phyloP scores from a whole-genome alignment of 129 eudicot genomes.

The Chrysanthemum lavandulifolium region DNA sequence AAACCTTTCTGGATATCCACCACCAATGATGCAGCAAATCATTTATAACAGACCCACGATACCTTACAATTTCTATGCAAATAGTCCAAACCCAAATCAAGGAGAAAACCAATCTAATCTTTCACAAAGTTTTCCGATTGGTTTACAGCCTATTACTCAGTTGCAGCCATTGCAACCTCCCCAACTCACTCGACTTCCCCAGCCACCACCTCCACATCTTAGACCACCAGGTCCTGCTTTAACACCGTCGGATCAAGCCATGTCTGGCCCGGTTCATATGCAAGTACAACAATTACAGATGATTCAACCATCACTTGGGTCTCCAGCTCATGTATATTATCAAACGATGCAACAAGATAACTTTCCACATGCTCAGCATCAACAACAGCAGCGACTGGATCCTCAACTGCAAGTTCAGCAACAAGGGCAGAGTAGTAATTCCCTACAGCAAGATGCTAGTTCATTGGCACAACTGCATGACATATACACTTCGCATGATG shows the following conservation, averaged over 20 bases:
- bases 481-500: conserved; percentile 75
- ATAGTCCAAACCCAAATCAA: conserved; percentile 40
- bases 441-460: conserved; percentile 62
- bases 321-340: conserved; percentile 43
- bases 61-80: conserved; percentile 50
- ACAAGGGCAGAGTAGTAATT: conserved; percentile 47
- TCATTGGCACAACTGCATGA: conserved; percentile 64
- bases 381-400: conserved; percentile 51
- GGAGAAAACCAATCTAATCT: conserved; percentile 50
- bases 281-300: conserved; percentile 54
- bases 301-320: conserved; percentile 37
- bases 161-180: conserved; percentile 92
- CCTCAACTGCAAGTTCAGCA: conserved; percentile 41
- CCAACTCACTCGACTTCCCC: conserved; percentile 69
- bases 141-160: conserved; percentile 53
- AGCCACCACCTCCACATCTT: conserved; percentile 64
- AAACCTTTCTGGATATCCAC: conserved; percentile 55
- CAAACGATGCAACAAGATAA: conserved; percentile 63
- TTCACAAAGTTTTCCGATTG: conserved; percentile 50
- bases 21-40: conserved; percentile 53
- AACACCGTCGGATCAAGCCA: conserved; percentile 61
- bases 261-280: conserved; percentile 49
- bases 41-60: conserved; percentile 60
- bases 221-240: conserved; percentile 69
- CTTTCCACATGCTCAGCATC: conserved; percentile 41